Evolutionary conservation across 768 basidiomycete genomes (phyloP), one percentile per base, ranked within the genome.

Genomic region (Pisolithus albus): DNA sequence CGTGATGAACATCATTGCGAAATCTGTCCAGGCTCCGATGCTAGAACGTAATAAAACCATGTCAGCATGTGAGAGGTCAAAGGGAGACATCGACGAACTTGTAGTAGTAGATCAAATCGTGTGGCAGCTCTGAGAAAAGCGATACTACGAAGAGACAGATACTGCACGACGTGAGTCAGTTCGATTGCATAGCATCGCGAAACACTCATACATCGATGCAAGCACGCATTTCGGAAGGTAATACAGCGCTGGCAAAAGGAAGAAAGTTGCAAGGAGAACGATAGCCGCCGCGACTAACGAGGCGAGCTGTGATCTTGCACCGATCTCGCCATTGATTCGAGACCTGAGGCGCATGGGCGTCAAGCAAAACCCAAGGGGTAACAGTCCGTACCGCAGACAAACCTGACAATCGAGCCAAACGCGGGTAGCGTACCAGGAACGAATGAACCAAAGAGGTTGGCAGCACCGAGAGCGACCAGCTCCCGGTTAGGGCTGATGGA

Each of bases 401-500:
- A 87, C 88, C 90, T 78, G 1, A 96, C 92, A 57, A 98, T 92
- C 5, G 90, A 91, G 2, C 95, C 96, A 63, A 85, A 96, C 0
- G 92, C 91, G 4, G 94, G 93, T 2, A 98, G 75, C 0, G 89
- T 88, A 1, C 96, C 95, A 4, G 90, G 86, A 49, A 97, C 71
- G 60, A 94, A 86, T 1, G 89, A 86, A 1, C 75, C 84, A 4
- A 72, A 78, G 34, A 95, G 72, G 64, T 96, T 96, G 11, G 83
- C 82, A 10, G 87, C 82, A 41, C 92, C 74, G 16, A 99, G 74
- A 1, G 96, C 96, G 23, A 97, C 94, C 1, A 98, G 76, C 63
- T 99, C 96, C 26, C 96, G 85, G 64, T 98, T 99, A 0, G 93
- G 92, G 56, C 83, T 88, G 56, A 98, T 88, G 0, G 88, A 79